Percentiles rank a stretch among this genome's conserved stretches.
phyloP scores from a whole-genome alignment of 805 yeast genomes.

The Wickerhamia fluorescens region DNA sequence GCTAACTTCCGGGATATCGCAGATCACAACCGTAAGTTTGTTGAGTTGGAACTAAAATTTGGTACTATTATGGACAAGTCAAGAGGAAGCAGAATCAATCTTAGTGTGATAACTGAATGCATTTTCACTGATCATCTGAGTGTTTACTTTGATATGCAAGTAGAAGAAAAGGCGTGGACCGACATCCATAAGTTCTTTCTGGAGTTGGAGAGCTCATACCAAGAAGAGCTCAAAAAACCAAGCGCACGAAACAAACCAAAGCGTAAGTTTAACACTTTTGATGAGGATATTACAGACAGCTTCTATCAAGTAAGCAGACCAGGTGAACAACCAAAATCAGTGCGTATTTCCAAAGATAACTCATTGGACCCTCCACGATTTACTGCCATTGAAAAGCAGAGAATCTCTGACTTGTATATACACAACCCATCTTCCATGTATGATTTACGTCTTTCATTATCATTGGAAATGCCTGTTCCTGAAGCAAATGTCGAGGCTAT shows the following conservation, averaged over 20 bases:
- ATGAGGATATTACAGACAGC: conserved; percentile 56
- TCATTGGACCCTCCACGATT: conserved; percentile 56
- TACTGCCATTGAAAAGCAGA: conserved; percentile 64
- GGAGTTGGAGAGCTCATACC: conserved; percentile 45
- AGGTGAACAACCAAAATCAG: conserved; percentile 55
- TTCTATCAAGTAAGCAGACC: conserved; percentile 56
- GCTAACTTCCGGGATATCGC: conserved; percentile 67
- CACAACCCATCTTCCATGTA: conserved; percentile 71
- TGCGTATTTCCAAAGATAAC: conserved; percentile 62
- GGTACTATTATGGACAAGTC: conserved; percentile 64
- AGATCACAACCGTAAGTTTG: conserved; percentile 41
- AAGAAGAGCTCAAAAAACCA: conserved; percentile 28
- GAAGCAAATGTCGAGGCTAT: conserved; percentile 48
- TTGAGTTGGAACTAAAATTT: conserved; percentile 70
- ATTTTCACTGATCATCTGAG: conserved; percentile 49
- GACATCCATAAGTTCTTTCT: conserved; percentile 49
- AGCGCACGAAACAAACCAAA: conserved; percentile 22
- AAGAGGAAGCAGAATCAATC: conserved; percentile 52
- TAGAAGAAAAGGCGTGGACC: conserved; percentile 55
- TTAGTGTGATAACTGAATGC: conserved; percentile 66
- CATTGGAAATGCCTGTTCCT: conserved; percentile 68
- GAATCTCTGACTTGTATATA: conserved; percentile 66
- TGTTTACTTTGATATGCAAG: conserved; percentile 56
- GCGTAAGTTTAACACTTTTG: conserved; percentile 51
- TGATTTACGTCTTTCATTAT: conserved; percentile 70